Evolutionary conservation across 2,329 filamentous ascomycete genomes (phyloP).

Genomic region (Endocalyx cinctus): DNA sequence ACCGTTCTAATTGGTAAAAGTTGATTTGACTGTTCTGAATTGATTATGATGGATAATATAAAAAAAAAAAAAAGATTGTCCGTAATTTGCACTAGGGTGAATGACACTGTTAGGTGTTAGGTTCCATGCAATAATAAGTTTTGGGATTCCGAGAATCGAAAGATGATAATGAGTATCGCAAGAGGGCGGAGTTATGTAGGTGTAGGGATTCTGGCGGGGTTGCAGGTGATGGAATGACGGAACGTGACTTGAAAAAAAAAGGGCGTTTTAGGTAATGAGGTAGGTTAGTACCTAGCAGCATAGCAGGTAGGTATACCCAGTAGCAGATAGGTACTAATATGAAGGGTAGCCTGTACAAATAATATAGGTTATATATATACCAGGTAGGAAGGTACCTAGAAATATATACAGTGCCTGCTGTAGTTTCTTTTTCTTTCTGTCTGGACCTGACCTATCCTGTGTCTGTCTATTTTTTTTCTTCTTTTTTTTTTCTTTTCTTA

Average conservation of each 20-base stretch:
- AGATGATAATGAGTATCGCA: constrained; percentile 14
- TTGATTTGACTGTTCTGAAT: too few species aligned
- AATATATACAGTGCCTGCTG: too few species aligned
- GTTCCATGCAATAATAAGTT: constrained; percentile 12
- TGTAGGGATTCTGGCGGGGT: constrained; percentile 27
- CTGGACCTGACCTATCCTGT: too few species aligned
- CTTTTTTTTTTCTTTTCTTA: too few species aligned
- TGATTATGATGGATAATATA: too few species aligned
- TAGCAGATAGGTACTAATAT: background rate
- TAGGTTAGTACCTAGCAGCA: constrained; percentile 8
- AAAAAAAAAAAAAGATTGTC: too few species aligned
- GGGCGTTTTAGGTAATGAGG: constrained; percentile 25
- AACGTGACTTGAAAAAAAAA: constrained; percentile 30
- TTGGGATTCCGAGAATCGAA: constrained; percentile 9
- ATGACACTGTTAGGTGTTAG: constrained; percentile 14
- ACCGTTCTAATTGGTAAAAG: too few species aligned
- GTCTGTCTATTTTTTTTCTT: too few species aligned
- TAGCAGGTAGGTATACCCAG: constrained; percentile 3
- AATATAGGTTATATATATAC: too few species aligned
- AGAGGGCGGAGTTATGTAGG: constrained; percentile 24
- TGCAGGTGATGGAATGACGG: constrained; percentile 28
- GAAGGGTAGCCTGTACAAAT: background rate
- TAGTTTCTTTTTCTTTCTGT: too few species aligned
- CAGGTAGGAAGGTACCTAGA: too few species aligned
- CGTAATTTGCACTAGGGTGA: too few species aligned